Evolutionary conservation across 2,329 filamentous ascomycete species (phyloP).

Genomic region (Fusarium bulbicola): DNA sequence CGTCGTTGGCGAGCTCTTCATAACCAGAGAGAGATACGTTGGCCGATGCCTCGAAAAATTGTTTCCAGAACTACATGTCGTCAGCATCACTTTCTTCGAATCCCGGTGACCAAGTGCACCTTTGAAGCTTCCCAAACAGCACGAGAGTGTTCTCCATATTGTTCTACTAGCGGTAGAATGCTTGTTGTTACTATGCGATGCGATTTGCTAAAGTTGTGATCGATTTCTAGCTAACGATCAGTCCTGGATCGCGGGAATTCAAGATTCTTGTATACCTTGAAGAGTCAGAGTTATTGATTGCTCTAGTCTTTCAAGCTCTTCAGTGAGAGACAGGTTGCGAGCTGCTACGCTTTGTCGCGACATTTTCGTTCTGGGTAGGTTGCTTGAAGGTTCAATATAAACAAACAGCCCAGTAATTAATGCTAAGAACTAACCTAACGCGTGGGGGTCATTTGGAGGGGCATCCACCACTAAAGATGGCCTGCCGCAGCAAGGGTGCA

Average conservation of each 20-base stretch:
- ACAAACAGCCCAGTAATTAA: not conserved
- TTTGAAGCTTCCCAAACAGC: conserved; percentile 98
- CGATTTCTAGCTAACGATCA: conserved; percentile 76
- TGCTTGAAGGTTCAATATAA: conserved; percentile 15
- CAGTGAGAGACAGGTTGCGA: conserved; percentile 79
- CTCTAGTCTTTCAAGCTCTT: conserved; percentile 94
- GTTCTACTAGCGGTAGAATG: conserved; percentile 91
- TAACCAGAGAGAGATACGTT: conserved; percentile 97
- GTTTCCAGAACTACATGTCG: conserved; percentile 88
- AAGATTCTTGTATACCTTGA: conserved; percentile 69
- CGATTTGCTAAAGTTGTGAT: conserved; percentile 96
- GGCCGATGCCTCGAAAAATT: conserved; percentile 98
- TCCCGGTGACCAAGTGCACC: conserved; percentile 54
- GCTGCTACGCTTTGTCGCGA: conserved; percentile 58
- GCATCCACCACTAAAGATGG: not conserved
- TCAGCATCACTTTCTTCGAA: not conserved
- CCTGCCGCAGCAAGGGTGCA: not conserved
- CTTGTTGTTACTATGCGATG: conserved; percentile 95
- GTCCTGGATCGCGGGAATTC: not conserved
- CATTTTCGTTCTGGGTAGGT: conserved; percentile 49
- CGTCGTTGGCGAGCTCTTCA: conserved; percentile 79
- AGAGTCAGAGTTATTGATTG: conserved; percentile 96
- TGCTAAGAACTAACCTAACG: conserved; percentile 7
- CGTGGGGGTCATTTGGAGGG: conserved; percentile 16
- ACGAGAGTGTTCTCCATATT: conserved; percentile 92